Evolutionary conservation across 257 asterid species (phyloP).

Genomic region (Solanum peruvianum): DNA sequence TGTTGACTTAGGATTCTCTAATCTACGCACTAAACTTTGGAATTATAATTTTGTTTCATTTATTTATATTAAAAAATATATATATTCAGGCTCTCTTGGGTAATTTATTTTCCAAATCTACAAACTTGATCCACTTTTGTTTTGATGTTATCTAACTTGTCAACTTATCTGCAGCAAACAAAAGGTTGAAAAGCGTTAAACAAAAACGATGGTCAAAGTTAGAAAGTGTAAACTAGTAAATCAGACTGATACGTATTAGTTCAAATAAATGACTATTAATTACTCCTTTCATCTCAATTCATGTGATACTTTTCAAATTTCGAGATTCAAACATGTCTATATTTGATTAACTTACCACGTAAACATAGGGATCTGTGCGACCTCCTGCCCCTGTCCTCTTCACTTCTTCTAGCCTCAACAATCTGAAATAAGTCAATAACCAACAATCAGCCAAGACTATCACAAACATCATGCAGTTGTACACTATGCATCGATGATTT

Average conservation of each 20-base stretch:
- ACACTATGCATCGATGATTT: neutral
- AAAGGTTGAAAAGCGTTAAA: neutral
- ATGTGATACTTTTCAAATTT: no score
- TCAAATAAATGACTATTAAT: no score
- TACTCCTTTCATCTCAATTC: no score
- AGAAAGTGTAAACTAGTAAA: neutral
- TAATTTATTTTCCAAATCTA: neutral
- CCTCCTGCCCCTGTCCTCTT: constrained; percentile 89
- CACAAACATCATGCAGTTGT: neutral
- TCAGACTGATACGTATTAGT: no score
- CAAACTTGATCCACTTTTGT: neutral
- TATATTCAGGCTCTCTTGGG: neutral
- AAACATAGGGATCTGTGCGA: constrained; percentile 69
- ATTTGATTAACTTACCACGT: constrained; percentile 36
- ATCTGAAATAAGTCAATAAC: constrained; percentile 24
- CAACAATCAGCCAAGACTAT: neutral
- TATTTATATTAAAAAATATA: neutral
- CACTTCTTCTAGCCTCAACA: constrained; percentile 62
- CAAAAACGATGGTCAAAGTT: neutral
- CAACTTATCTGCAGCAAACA: constrained; percentile 9
- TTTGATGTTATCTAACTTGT: neutral
- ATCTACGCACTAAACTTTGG: neutral
- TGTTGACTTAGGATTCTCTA: neutral
- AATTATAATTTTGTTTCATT: neutral
- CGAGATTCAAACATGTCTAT: accelerated